Evolutionary conservation across 805 yeast species (phyloP), one percentile per base, ranked within the genome.

Genomic region (Hanseniaspora singularis): DNA sequence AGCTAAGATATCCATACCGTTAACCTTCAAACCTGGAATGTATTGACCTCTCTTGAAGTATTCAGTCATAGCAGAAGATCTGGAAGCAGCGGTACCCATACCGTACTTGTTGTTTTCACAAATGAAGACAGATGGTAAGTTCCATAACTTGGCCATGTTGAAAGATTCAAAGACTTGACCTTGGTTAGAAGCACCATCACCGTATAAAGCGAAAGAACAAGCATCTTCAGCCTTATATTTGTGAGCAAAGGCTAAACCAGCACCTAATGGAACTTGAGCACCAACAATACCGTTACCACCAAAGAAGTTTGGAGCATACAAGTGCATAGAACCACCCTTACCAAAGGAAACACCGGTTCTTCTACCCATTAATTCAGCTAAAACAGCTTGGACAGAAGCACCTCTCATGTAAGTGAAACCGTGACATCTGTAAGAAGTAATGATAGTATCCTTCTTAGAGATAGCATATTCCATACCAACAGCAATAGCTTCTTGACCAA

Each of bases 241-340:
- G 72, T 92, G 97, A 54, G 97, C 95, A 69, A 88, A 92, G n/a
- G 96, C 94, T 56, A 92, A 73, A 59, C 98, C 98, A 48, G 96
- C 86, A 64, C 98, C 98, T 58, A 92, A 75, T 53, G 98, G 95
- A 49, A 92, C 96, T 72, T 92, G 98, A 46, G 97, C 98, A 65
- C 98, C 98, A 48, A 92, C 98, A 66, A 92, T 92, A 73, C 98
- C 98, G 70, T 92, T 92, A 70, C 98, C 98, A 66, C 98, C 98
- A 68, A 81, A 92, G 74, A 92, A 92, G 52, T 94, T 94, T 39
- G 81, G 79, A 40, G 94, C 84, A 66, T 80, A 92, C 88, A 92
- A 84, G 72, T 92, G 98, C 98, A 92, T 92, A 54, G 98, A 92
- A 59, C 98, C 98, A 73, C 98, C 98, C 70, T 92, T 92, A 71